A percentile compares a stretch with the other conserved stretches of the same genome.
phyloP scores from a whole-genome alignment of 139 green algal species.

The Pseudopediastrum boryanum region DNA sequence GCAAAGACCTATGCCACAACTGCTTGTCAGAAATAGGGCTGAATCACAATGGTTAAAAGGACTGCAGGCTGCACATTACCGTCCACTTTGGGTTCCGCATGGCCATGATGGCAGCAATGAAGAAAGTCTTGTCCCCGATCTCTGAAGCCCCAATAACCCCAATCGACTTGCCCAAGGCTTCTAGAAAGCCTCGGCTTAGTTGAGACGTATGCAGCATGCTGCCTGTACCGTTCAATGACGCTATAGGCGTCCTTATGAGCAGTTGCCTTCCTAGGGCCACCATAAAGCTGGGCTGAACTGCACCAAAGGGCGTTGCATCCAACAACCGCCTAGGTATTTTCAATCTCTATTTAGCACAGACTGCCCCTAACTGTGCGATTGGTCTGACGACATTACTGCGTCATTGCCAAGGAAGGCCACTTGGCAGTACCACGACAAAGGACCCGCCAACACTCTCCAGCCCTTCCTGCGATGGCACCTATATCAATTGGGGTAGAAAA shows the following conservation, averaged over 20 bases:
- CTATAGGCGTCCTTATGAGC: not conserved
- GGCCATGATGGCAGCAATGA: constrained; percentile 92
- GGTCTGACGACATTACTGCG: too few relatives aligned
- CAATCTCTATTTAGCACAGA: too few relatives aligned
- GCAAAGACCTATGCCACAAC: constrained; percentile 79
- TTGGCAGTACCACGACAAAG: too few relatives aligned
- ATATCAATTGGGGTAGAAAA: too few relatives aligned
- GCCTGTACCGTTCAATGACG: constrained; percentile 7
- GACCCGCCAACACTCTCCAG: too few relatives aligned
- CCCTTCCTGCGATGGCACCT: too few relatives aligned
- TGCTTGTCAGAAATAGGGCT: not conserved
- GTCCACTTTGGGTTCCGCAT: constrained; percentile 77
- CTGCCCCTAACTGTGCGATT: too few relatives aligned
- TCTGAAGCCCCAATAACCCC: constrained; percentile 76
- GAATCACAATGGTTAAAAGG: not conserved
- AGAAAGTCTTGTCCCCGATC: constrained; percentile 98
- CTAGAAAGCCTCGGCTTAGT: constrained; percentile 32
- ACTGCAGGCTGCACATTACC: constrained; percentile 40
- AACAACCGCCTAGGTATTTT: too few relatives aligned
- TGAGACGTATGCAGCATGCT: constrained; percentile 8
- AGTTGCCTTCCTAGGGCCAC: not conserved
- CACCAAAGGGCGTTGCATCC: too few relatives aligned
- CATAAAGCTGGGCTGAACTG: too few relatives aligned
- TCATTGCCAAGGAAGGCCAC: too few relatives aligned
- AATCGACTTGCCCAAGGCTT: constrained; percentile 51